A percentile compares a stretch with the other conserved stretches of the same genome.
phyloP scores from a whole-genome alignment of 75 land plant species.

The Pinus albicaulis region DNA sequence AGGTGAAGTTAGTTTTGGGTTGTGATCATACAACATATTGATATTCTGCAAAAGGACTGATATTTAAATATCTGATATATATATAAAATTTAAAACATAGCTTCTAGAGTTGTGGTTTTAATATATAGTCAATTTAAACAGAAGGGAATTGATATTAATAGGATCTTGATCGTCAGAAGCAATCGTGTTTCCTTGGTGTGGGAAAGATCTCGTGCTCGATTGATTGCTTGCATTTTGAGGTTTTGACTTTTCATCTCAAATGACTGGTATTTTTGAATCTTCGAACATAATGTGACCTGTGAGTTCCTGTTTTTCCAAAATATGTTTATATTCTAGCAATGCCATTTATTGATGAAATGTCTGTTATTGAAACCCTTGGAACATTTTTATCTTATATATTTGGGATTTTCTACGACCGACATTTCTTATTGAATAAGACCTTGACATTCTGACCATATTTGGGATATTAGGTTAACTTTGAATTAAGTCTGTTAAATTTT shows the following conservation, averaged over 20 bases:
- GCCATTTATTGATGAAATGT: background rate
- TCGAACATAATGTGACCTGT: background rate
- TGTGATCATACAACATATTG: background rate
- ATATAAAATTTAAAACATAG: background rate
- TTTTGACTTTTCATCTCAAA: background rate
- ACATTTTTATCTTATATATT: background rate
- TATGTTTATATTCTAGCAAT: background rate
- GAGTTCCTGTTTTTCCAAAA: background rate
- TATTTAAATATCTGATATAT: background rate
- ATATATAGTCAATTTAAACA: background rate
- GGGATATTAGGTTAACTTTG: background rate
- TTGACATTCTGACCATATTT: background rate
- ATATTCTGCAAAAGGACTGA: background rate
- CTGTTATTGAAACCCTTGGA: background rate
- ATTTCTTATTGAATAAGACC: too few species aligned
- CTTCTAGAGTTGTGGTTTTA: background rate
- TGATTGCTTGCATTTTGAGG: background rate
- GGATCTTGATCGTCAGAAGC: background rate
- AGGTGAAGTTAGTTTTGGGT: conserved; percentile 46
- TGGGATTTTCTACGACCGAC: background rate
- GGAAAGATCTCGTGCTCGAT: background rate
- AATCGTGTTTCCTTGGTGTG: too few species aligned
- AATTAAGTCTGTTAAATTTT: background rate
- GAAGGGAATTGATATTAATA: too few species aligned
- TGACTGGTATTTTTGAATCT: background rate